Percentiles rank a stretch among this genome's conserved stretches.
Evolutionary conservation across 108 stramenopile species (phyloP).

Genomic region (Fragilariopsis cylindrus): DNA sequence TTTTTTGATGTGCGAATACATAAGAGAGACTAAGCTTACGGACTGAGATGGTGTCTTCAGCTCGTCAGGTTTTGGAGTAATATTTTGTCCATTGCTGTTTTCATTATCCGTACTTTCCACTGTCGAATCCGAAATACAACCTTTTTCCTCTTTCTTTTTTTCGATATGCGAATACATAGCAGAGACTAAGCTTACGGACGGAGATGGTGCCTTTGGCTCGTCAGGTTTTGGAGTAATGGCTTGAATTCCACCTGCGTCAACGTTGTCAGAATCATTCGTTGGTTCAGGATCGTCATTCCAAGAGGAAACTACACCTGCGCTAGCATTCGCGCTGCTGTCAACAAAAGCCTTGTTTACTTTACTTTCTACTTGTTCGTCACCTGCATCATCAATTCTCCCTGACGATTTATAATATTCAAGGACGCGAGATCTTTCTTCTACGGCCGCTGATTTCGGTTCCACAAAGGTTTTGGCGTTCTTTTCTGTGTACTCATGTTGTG

Average conservation of each 20-base stretch:
- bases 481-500: too few relatives aligned
- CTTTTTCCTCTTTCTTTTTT: background rate
- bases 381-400: background rate
- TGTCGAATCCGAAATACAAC: too few relatives aligned
- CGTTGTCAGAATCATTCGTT: background rate
- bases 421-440: slow-evolving; percentile 6
- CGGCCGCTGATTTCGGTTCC: too few relatives aligned
- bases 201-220: background rate
- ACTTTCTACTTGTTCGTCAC: background rate
- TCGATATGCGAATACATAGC: background rate
- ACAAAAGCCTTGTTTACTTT: background rate
- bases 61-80: background rate
- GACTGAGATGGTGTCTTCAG: background rate
- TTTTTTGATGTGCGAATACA: slow-evolving; percentile 3
- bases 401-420: slow-evolving; percentile 1
- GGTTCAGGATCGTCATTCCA: background rate
- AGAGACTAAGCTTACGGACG: background rate
- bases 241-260: background rate
- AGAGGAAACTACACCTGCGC: background rate
- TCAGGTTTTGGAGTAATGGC: background rate
- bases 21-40: background rate
- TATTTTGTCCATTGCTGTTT: too few relatives aligned
- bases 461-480: too few relatives aligned
- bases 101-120: too few relatives aligned
- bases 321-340: too few relatives aligned